These are phyloP conservation scores for Aspergillus affinis DNA, from an alignment of 495 filamentous ascomycete genomes.

Conservation along the genomic window DNA sequence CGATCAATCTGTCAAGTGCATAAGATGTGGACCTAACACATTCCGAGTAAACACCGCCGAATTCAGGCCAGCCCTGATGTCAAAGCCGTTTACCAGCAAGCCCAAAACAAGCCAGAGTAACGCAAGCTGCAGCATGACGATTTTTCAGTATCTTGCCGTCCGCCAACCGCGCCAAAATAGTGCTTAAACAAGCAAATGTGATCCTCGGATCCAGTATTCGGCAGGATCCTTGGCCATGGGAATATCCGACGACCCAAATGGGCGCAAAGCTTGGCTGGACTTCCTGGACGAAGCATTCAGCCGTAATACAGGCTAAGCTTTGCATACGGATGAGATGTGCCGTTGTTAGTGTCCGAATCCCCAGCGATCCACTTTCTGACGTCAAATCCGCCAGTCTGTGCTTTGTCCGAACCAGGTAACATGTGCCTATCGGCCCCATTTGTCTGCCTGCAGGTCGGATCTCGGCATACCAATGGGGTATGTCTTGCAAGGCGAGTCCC, in stretches of 20 bases:
- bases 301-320: neutral
- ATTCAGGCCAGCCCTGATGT: neutral
- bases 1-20: neutral
- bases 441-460: neutral
- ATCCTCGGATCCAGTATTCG: neutral
- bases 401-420: neutral
- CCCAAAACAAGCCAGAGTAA: neutral
- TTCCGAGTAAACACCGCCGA: neutral
- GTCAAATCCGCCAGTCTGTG: neutral
- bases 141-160: neutral
- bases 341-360: neutral
- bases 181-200: neutral
- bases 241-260: neutral
- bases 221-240: neutral
- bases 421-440: neutral
- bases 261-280: neutral
- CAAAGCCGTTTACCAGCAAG: neutral
- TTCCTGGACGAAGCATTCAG: neutral
- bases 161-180: neutral
- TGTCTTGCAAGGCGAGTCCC: too few species aligned
- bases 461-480: neutral
- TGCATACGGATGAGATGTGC: neutral
- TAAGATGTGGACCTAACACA: neutral
- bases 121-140: neutral
- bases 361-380: neutral